phyloP scores from a whole-genome alignment of 805 yeast species.

The Babjeviella inositovora region DNA sequence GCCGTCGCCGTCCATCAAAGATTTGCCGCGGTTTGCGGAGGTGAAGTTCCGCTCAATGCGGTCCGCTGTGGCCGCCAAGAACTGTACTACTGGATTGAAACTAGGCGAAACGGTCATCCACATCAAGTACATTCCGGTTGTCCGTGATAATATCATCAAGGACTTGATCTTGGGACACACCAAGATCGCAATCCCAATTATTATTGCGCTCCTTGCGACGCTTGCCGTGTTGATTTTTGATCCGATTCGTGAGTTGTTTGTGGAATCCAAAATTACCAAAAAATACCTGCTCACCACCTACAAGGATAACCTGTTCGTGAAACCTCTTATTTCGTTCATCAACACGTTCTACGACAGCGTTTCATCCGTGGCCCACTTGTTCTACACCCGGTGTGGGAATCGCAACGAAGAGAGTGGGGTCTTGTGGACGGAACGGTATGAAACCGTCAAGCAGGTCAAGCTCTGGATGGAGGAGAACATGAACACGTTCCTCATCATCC shows the following conservation, averaged over 20 bases:
- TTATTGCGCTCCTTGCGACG: slow-evolving; percentile 68
- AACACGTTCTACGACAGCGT: slow-evolving; percentile 6
- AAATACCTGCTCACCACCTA: slow-evolving; percentile 34
- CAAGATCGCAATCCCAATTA: slow-evolving; percentile 64
- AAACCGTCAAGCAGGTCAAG: slow-evolving; percentile 49
- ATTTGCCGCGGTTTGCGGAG: slow-evolving; percentile 29
- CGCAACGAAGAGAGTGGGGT: slow-evolving; percentile 11
- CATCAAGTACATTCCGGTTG: slow-evolving; percentile 50
- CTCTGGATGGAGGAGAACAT: slow-evolving; percentile 79
- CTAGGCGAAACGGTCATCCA: slow-evolving; percentile 55
- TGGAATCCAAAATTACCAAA: slow-evolving; percentile 57
- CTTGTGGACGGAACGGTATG: slow-evolving; percentile 60
- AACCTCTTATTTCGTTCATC: slow-evolving; percentile 13
- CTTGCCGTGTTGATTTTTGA: slow-evolving; percentile 79
- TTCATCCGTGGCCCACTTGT: background rate
- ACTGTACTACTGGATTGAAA: slow-evolving; percentile 73
- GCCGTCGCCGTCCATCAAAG: slow-evolving; percentile 20
- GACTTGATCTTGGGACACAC: slow-evolving; percentile 61
- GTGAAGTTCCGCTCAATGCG: slow-evolving; percentile 40
- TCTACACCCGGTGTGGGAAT: background rate
- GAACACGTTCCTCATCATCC: slow-evolving; percentile 78
- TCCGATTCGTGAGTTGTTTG: slow-evolving; percentile 75
- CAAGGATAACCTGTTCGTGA: slow-evolving; percentile 16
- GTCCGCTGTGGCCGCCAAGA: slow-evolving; percentile 75
- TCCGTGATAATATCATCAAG: slow-evolving; percentile 31